phyloP scores from a whole-genome alignment of 805 yeast species.

The Saccharomycopsis fermentans region DNA sequence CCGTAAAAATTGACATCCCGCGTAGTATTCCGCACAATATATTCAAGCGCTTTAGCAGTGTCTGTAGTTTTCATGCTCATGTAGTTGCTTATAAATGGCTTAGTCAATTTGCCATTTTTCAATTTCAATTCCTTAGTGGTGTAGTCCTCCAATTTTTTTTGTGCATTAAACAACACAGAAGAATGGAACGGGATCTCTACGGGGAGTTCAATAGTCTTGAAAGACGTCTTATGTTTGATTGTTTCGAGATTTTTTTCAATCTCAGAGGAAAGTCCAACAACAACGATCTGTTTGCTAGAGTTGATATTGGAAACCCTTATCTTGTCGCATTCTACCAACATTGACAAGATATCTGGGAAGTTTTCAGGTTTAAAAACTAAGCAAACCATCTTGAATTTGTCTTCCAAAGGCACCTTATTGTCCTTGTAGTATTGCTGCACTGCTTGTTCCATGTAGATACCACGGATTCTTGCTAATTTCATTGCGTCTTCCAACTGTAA shows the following conservation, averaged over 20 bases:
- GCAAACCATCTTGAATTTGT: conserved; percentile 10
- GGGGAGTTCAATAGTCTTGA: conserved; percentile 9
- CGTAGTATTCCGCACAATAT: conserved; percentile 12
- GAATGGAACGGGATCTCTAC: conserved; percentile 15
- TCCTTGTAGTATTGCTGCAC: neutral
- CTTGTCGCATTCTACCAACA: neutral
- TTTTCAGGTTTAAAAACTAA: conserved; percentile 3
- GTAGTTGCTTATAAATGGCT: conserved; percentile 9
- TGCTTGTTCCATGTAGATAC: conserved; percentile 12
- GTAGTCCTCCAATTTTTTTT: conserved; percentile 6
- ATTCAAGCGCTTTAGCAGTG: conserved; percentile 5
- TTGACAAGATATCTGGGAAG: conserved; percentile 1
- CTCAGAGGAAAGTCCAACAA: conserved; percentile 4
- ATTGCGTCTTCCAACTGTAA: conserved; percentile 3
- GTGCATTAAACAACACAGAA: conserved; percentile 2
- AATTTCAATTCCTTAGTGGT: neutral
- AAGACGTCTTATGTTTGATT: neutral
- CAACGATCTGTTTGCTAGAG: conserved; percentile 13
- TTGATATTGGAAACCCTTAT: conserved; percentile 13
- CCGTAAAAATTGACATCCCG: conserved; percentile 14
- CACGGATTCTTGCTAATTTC: conserved; percentile 10
- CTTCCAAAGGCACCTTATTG: neutral
- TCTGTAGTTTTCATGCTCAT: neutral
- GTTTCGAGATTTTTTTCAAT: neutral
- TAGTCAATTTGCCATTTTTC: neutral